Conservation (phyloP, 495 filamentous ascomycete genomes). For the Aspergillus steynii region DNA sequence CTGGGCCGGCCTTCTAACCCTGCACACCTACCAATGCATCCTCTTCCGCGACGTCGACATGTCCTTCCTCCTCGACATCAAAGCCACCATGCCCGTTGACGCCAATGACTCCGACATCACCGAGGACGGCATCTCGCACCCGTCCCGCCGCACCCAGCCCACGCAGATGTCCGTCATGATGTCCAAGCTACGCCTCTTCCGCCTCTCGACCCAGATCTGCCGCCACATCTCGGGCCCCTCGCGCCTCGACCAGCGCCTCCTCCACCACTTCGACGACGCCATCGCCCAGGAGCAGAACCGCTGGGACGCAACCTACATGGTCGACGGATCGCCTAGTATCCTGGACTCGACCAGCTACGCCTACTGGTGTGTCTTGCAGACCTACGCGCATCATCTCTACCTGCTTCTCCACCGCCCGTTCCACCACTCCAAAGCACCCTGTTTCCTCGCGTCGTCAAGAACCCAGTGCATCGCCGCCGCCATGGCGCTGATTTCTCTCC, state of each 20-base stretch:
- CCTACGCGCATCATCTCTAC: conserved; percentile 26
- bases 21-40: conserved; percentile 26
- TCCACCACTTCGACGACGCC: conserved; percentile 10
- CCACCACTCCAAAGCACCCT: conserved; percentile 7
- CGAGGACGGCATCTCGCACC: conserved; percentile 5
- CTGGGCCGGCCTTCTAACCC: conserved; percentile 22
- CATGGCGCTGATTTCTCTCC: conserved; percentile 14
- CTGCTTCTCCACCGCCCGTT: conserved; percentile 25
- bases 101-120: conserved; percentile 24
- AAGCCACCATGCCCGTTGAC: conserved; percentile 14
- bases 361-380: conserved; percentile 25
- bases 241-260: not conserved
- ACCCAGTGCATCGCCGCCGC: conserved; percentile 16
- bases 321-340: conserved; percentile 18
- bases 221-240: conserved; percentile 15
- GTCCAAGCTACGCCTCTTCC: conserved; percentile 21
- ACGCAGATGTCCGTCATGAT: conserved; percentile 28
- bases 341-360: conserved; percentile 18
- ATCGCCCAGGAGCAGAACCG: conserved; percentile 19
- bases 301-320: conserved; percentile 21
- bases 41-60: conserved; percentile 23
- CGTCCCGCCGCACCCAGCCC: conserved; percentile 11
- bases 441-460: conserved; percentile 13
- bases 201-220: conserved; percentile 19
- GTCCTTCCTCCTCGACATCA: conserved; percentile 18